Evolutionary conservation across 495 filamentous ascomycete genomes (phyloP), one percentile per base, ranked within the genome.

Genomic region (Trichoderma gamsii): DNA sequence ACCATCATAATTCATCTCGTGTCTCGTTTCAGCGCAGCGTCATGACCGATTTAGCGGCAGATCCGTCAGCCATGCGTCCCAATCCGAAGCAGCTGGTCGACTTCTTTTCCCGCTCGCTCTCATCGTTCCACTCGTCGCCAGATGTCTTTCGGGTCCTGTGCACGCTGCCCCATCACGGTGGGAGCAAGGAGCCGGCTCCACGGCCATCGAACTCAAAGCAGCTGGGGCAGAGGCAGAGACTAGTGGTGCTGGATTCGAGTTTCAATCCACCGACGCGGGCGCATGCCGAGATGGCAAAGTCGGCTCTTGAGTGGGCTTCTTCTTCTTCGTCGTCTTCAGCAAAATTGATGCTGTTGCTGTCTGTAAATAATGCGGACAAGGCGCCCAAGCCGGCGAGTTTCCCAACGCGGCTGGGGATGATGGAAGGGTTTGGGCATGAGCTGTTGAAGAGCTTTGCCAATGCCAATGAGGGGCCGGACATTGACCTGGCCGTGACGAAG

Each of bases 301-400:
- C 89, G 12, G 90, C 91, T 13, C 78, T 84, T 21, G 83, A 91
- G 0, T 61, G 56, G 56, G 56, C 56, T 61, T 61, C 56, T 27
- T 61, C 56, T 61, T 29, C 56, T 65, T 21, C n/a, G 38, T 18
- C 35, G 64, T 1, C 11, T 12, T 4, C 29, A 29, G 5, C 29
- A 15, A n/a, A 43, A 4, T 73, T 98, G 3, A 79, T 99, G 1
- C 83, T 99, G 0, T 83, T 99, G 0, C 88, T 98, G 25, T 89
- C 92, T 1, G 91, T 90, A 35, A 89, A 94, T 70, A 99, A 99
- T 82, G 94, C 93, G 1, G 94, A 99, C 74, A 99, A 99, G 73
- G 87, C 90, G 12, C 83, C 90, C 35, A 92, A 91, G 69, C 91
- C 94, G 0, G 93, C 92, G 3, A 73, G 82, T 0, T 97, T 97